Base-by-base conservation (phyloP, 2,329 filamentous ascomycete genomes). In the Torrubiella hemipterigena region DNA sequence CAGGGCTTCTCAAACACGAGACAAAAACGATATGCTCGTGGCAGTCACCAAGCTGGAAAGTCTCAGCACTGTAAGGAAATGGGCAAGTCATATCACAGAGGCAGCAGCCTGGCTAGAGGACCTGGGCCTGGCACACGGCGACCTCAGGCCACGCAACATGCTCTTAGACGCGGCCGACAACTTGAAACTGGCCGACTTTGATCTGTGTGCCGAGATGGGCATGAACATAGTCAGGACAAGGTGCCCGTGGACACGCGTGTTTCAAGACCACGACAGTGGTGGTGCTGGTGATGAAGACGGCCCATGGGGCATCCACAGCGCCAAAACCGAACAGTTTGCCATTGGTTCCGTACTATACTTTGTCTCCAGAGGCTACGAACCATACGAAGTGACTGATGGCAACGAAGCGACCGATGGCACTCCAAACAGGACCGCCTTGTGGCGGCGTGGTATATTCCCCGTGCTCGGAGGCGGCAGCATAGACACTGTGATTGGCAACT, bases 31-130 rank as follows among this genome's bases (percentile, higher is more conserved):
- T n/a, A n/a, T n/a, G n/a, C n/a, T n/a, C n/a, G n/a, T n/a, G n/a
- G n/a, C n/a, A n/a, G n/a, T n/a, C n/a, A n/a, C n/a, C n/a, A n/a
- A n/a, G n/a, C n/a, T n/a, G n/a, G n/a, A n/a, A n/a, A n/a, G n/a
- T n/a, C n/a, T n/a, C n/a, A n/a, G n/a, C n/a, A n/a, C n/a, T n/a
- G n/a, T n/a, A n/a, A n/a, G n/a, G n/a, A n/a, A n/a, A n/a, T n/a
- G n/a, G n/a, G n/a, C n/a, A n/a, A n/a, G n/a, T n/a, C n/a, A n/a
- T n/a, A n/a, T n/a, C n/a, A n/a, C n/a, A n/a, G n/a, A n/a, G n/a
- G n/a, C n/a, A n/a, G n/a, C n/a, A n/a, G 37, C 37, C n/a, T 41
- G 37, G 32, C 32, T 40, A 10, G 36, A 36, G 17, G 23, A 18
- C 2, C 17, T 36, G 9, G 34, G 34, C 22, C 19, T 37, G 5